Evolutionary conservation across 257 asterid species (phyloP).

Genomic region (Eucommia ulmoides): DNA sequence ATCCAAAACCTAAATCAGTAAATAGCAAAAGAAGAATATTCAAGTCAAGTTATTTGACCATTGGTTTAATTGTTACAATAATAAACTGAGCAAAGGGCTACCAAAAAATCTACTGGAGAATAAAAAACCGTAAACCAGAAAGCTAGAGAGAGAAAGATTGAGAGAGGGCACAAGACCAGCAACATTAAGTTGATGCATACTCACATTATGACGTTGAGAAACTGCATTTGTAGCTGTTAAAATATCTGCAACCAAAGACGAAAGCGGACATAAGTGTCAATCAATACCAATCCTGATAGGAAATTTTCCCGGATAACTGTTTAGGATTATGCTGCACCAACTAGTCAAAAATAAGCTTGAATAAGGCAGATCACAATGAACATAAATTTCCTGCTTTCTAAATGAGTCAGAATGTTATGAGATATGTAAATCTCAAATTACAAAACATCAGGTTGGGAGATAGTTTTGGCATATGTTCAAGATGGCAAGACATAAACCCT

Average conservation of each 20-base stretch:
- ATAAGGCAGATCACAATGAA: not conserved
- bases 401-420: not conserved
- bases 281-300: not conserved
- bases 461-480: not conserved
- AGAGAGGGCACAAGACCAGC: not conserved
- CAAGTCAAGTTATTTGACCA: too few species aligned
- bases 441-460: conserved; percentile 1
- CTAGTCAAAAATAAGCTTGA: not conserved
- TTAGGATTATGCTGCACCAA: not conserved
- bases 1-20: too few species aligned
- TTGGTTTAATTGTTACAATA: too few species aligned
- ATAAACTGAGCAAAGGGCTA: too few species aligned
- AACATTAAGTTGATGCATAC: conserved; percentile 19
- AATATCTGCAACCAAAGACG: conserved; percentile 48
- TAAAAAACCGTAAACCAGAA: too few species aligned
- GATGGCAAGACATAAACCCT: conserved; percentile 7
- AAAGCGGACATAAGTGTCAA: conserved; percentile 11
- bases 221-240: conserved; percentile 60
- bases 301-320: not conserved
- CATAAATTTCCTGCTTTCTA: not conserved
- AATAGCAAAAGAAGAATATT: too few species aligned
- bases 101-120: too few species aligned
- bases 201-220: conserved; percentile 69
- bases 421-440: not conserved
- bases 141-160: too few species aligned